A percentile compares a stretch with the other conserved stretches of the same genome.
These are phyloP conservation scores for Schizochytrium sp. DNA, from an alignment of 108 stramenopile species.

Conservation along the genomic window DNA sequence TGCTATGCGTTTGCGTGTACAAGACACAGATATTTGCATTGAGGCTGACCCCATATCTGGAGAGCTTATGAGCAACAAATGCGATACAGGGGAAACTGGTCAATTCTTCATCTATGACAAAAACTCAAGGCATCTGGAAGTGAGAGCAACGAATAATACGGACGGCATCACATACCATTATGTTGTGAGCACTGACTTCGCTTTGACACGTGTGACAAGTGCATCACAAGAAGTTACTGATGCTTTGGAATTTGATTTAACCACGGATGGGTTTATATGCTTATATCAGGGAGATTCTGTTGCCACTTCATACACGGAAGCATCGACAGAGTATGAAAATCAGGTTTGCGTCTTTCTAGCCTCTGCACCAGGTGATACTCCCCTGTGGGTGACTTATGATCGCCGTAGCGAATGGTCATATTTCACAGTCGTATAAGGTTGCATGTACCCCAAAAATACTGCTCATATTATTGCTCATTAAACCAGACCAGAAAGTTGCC, in stretches of 20 bases:
- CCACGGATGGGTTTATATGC: slow-evolving; percentile 10
- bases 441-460: no score
- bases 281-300: not conserved
- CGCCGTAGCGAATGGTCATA: slow-evolving; percentile 30
- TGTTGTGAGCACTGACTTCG: not conserved
- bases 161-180: not conserved
- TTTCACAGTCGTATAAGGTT: not conserved
- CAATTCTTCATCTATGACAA: slow-evolving; percentile 3
- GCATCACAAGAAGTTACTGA: not conserved
- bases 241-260: slow-evolving; percentile 13
- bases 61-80: not conserved
- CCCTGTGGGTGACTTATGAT: not conserved
- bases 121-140: not conserved
- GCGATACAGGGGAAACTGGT: not conserved
- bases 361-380: not conserved
- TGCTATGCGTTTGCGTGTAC: not conserved
- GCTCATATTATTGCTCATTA: no score
- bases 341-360: slow-evolving; percentile 31
- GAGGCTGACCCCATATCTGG: not conserved
- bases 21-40: slow-evolving; percentile 24
- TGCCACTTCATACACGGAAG: not conserved
- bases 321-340: not conserved
- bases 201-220: not conserved
- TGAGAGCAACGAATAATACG: not conserved
- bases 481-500: no score